These are phyloP conservation scores for Trichocladium antarcticum DNA, from an alignment of 495 filamentous ascomycete genomes.

Conservation along the genomic window DNA sequence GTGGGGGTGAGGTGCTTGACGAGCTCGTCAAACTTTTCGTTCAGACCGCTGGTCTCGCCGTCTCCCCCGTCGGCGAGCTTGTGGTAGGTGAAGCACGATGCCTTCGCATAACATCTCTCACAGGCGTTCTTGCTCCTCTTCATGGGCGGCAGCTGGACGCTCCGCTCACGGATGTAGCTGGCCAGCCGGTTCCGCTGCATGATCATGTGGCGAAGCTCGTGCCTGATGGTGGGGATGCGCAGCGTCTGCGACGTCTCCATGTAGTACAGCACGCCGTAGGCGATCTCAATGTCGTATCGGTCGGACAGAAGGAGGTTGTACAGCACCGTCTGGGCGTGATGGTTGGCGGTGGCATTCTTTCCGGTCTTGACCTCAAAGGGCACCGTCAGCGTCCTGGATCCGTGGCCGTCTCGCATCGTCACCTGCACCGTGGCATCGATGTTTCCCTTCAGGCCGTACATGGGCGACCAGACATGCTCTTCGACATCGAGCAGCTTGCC, in stretches of 20 bases:
- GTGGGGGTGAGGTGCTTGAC: conserved; percentile 60
- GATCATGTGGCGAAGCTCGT: conserved; percentile 88
- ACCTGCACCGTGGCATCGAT: conserved; percentile 96
- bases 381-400: conserved; percentile 60
- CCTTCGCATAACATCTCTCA: conserved; percentile 74
- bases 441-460: conserved; percentile 94
- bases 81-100: conserved; percentile 86
- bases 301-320: conserved; percentile 91
- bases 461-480: conserved; percentile 94
- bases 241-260: conserved; percentile 78
- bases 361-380: conserved; percentile 95
- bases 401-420: conserved; percentile 55
- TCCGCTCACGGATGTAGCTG: conserved; percentile 67
- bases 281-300: conserved; percentile 84
- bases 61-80: conserved; percentile 78
- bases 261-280: conserved; percentile 86
- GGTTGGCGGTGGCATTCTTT: conserved; percentile 60
- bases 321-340: conserved; percentile 86
- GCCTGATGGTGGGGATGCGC: conserved; percentile 69
- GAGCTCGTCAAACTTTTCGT: conserved; percentile 61
- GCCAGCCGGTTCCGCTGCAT: conserved; percentile 89
- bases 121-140: conserved; percentile 66
- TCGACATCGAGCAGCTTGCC: conserved; percentile 93
- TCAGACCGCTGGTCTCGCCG: conserved; percentile 65
- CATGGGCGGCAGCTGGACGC: conserved; percentile 71